Evolutionary conservation across 192 early-diverging fungal genomes (phyloP), one percentile per base, ranked within the genome.

Genomic region (Entrophospora sp.): DNA sequence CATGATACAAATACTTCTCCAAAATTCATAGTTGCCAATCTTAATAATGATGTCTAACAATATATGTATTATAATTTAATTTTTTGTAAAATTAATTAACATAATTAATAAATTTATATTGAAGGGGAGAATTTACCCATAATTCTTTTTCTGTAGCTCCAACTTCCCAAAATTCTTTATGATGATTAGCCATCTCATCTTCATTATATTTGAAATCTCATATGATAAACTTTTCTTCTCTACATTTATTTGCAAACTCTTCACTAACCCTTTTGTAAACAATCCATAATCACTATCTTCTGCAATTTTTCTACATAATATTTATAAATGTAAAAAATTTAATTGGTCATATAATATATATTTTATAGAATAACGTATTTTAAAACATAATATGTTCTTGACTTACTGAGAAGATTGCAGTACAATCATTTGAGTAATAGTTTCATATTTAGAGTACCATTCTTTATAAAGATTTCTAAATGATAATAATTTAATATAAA

Each of bases 251-350:
- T 1, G 85, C 79, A 69, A 97, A 99, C 67, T 99, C 96, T 10
- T 98, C 95, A 10, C 80, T 64, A 22, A 92, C 86, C 35, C 93
- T 79, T 66, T 89, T 83, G 86, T 93, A 70, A 83, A 97, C 16
- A 99, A 78, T 25, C 79, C 82, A 76, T 91, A 99, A 49, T 99
- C 97, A n/a, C 93, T 82, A 75, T 99, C 97, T 66, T 96, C 91
- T 1, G 90, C 82, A 67, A 99, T 90, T 76, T 84, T 83, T 48
- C 86, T 88, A 64, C 3, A 6, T 40, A 51, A n/a, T n/a, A n/a
- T n/a, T n/a, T n/a, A n/a, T n/a, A n/a, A n/a, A n/a, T n/a, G n/a
- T n/a, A n/a, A n/a, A n/a, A n/a, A n/a, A n/a, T n/a, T n/a, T n/a
- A n/a, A n/a, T n/a, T n/a, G n/a, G n/a, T n/a, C n/a, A n/a, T n/a